A percentile compares a stretch with the other conserved stretches of the same genome.
Conservation (phyloP, 129 eudicot species). For the Chrysanthemum makinoi region DNA sequence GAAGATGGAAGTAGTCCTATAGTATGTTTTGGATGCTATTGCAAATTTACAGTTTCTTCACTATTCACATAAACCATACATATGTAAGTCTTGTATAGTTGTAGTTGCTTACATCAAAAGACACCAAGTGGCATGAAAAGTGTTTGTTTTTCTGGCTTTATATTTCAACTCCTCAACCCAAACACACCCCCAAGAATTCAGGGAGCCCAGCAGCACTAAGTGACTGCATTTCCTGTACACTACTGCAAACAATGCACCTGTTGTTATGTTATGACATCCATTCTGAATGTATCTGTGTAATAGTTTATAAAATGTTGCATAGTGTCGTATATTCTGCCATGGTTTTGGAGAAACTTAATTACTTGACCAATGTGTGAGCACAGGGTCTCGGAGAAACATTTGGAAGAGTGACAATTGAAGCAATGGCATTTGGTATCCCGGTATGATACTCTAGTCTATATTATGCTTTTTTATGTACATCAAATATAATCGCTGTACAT, state of each 20-base stretch:
- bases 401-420: constrained; percentile 98
- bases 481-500: neutral
- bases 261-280: no score
- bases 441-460: neutral
- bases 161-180: no score
- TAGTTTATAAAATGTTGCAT: neutral
- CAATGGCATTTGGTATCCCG: constrained; percentile 98
- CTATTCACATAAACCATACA: neutral
- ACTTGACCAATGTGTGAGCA: constrained; percentile 15
- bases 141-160: neutral
- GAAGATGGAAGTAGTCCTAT: neutral
- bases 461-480: neutral
- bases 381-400: constrained; percentile 97
- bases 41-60: neutral
- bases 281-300: neutral
- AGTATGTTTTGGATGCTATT: neutral
- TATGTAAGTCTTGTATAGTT: neutral
- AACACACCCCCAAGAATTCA: no score
- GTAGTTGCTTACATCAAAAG: neutral
- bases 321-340: neutral
- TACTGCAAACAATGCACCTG: no score
- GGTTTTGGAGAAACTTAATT: neutral
- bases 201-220: no score
- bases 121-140: neutral
- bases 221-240: no score